A percentile compares a stretch with the other conserved stretches of the same genome.
phyloP scores from a whole-genome alignment of 2,329 filamentous ascomycete genomes.

The Tothia fuscella region DNA sequence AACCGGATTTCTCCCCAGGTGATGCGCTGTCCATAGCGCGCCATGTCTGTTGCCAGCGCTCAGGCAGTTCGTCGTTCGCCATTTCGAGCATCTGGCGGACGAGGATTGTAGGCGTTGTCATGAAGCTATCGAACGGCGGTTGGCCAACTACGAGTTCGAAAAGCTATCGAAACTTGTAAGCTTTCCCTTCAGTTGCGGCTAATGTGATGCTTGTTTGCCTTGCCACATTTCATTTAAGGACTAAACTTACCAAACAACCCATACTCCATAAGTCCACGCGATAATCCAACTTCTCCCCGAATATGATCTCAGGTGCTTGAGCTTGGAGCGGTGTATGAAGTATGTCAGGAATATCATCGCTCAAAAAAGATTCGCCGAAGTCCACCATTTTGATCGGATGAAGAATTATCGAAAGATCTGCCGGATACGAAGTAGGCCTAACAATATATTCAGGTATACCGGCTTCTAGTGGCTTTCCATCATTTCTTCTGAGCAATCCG shows the following conservation, averaged over 20 bases:
- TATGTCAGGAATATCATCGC: slow-evolving; percentile 11
- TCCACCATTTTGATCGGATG: slow-evolving; percentile 19
- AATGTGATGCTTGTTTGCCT: slow-evolving; percentile 9
- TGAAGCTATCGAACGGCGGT: slow-evolving; percentile 26
- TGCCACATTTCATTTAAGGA: slow-evolving; percentile 2
- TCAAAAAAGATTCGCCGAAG: slow-evolving; percentile 6
- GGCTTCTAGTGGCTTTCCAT: slow-evolving; percentile 15
- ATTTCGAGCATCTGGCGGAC: slow-evolving; percentile 27
- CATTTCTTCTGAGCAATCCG: slow-evolving; percentile 13
- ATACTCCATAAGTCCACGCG: slow-evolving; percentile 24
- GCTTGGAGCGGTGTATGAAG: slow-evolving; percentile 24
- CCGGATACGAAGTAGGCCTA: slow-evolving; percentile 2
- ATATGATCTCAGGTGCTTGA: slow-evolving; percentile 22
- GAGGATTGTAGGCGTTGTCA: slow-evolving; percentile 23
- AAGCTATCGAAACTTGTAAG: slow-evolving; percentile 17
- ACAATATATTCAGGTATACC: slow-evolving; percentile 13
- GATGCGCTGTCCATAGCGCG: slow-evolving; percentile 16
- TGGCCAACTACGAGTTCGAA: slow-evolving; percentile 30
- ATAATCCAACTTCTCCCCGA: slow-evolving; percentile 21
- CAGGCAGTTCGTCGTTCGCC: slow-evolving; percentile 22
- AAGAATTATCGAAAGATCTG: background rate
- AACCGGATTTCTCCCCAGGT: slow-evolving; percentile 13
- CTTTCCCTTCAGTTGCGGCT: background rate
- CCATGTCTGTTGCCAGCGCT: slow-evolving; percentile 22
- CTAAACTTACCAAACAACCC: slow-evolving; percentile 21